Evolutionary conservation across 2,329 filamentous ascomycete genomes (phyloP), one percentile per base, ranked within the genome.

Genomic region (Cytospora paraplurivora): DNA sequence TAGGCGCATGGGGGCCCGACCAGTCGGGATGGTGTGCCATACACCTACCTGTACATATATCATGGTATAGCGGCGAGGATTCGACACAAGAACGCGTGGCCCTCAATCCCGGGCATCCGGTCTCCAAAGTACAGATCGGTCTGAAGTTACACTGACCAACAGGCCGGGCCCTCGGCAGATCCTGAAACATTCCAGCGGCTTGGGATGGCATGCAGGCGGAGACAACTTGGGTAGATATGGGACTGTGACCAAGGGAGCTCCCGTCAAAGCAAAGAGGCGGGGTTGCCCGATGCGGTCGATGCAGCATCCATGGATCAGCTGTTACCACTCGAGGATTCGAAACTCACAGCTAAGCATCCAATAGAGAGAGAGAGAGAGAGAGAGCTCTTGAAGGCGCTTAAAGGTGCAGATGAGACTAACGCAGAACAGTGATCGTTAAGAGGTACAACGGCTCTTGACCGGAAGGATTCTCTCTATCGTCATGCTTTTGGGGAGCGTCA

Each of bases 181-280:
- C n/a, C n/a, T 47, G 44, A 47, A 47, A 47, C 44, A 21, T 47
- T 38, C 58, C 58, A 55, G 32, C 38, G 47, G 58, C 51, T 49
- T 41, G 58, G 58, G 27, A 49, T 27, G 17, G 37, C 35, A 59
- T 34, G 35, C 37, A 37, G 44, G 50, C 57, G 41, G 27, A 37
- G 44, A 37, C 37, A 15, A 34, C 33, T 49, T 37, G 12, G 32
- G 19, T 41, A 35, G 53, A 49, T 56, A 19, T 38, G 56, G 33
- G 49, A 54, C 57, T 60, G 51, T 32, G 47, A 61, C 58, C 51
- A 37, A 34, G 57, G 57, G 57, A 59, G 17, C 7, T 61, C 58
- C 58, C 58, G 58, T 35, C 50, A 61, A 33, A 34, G 58, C 38
- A 27, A 61, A 53, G 51, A 38, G 51, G 59, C 38, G 59, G 59